phyloP scores from a whole-genome alignment of 805 yeast species.

The Metschnikowia anglica region DNA sequence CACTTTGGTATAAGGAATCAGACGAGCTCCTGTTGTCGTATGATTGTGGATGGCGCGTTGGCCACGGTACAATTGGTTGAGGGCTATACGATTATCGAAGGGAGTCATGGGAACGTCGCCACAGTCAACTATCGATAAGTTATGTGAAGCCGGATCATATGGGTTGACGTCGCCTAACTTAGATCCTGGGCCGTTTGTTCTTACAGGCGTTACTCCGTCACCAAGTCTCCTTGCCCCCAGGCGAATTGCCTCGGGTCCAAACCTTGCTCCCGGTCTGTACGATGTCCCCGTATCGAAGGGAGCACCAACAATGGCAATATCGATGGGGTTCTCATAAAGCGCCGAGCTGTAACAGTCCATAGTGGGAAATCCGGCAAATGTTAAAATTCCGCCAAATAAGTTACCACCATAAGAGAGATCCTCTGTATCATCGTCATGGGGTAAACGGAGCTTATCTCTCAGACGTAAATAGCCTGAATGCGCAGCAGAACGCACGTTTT shows the following conservation, averaged over 20 bases:
- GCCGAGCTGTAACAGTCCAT: constrained; percentile 54
- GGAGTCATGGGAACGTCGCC: constrained; percentile 70
- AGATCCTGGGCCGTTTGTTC: constrained; percentile 17
- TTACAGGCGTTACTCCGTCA: not conserved
- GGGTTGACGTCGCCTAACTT: no score
- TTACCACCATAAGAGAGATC: constrained; percentile 21
- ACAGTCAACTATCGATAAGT: constrained; percentile 50
- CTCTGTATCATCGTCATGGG: constrained; percentile 36
- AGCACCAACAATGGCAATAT: constrained; percentile 72
- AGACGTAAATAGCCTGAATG: constrained; percentile 18
- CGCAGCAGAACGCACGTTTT: constrained; percentile 8
- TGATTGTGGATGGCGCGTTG: constrained; percentile 36
- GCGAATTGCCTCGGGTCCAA: constrained; percentile 53
- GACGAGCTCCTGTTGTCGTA: constrained; percentile 16
- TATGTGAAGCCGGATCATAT: constrained; percentile 37
- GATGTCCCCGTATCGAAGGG: constrained; percentile 84
- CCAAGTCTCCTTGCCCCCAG: not conserved
- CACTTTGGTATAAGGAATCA: constrained; percentile 35
- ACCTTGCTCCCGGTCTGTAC: constrained; percentile 78
- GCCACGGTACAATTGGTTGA: constrained; percentile 30
- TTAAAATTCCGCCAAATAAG: constrained; percentile 51
- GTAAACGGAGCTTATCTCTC: constrained; percentile 28
- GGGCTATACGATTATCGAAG: constrained; percentile 52
- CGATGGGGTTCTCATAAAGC: no score
- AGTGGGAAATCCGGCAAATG: constrained; percentile 51